Evolutionary conservation across 768 basidiomycete species (phyloP).

Genomic region (Aureoboletus auriporus): DNA sequence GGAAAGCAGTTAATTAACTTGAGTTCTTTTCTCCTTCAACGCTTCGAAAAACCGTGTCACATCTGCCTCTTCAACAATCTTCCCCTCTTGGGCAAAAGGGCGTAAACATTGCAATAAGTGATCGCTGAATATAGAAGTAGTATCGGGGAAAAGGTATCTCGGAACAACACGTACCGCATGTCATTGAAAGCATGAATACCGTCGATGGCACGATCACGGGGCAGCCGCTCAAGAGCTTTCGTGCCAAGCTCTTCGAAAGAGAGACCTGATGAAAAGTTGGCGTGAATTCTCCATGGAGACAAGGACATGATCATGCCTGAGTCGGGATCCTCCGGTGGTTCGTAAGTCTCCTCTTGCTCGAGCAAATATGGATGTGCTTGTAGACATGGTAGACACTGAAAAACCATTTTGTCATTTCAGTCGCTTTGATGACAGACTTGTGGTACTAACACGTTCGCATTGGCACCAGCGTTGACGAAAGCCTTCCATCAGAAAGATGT

Average conservation of each 20-base stretch:
- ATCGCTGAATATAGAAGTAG: slow-evolving; percentile 43
- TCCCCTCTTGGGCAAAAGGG: slow-evolving; percentile 76
- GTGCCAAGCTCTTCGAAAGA: slow-evolving; percentile 82
- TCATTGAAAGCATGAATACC: slow-evolving; percentile 81
- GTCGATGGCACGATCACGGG: slow-evolving; percentile 78
- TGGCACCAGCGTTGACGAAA: slow-evolving; percentile 80
- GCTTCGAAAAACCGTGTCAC: slow-evolving; percentile 64
- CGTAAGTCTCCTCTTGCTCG: slow-evolving; percentile 79
- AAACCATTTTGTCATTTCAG: neutral
- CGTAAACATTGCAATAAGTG: slow-evolving; percentile 66
- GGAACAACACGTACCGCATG: slow-evolving; percentile 56
- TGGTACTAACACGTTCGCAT: slow-evolving; percentile 50
- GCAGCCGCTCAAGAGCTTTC: slow-evolving; percentile 68
- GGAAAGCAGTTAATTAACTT: slow-evolving; percentile 1
- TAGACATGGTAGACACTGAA: slow-evolving; percentile 58
- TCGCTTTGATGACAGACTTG: neutral
- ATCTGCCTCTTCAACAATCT: slow-evolving; percentile 69
- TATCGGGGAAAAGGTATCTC: neutral
- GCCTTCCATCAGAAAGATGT: slow-evolving; percentile 70
- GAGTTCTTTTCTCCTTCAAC: slow-evolving; percentile 33
- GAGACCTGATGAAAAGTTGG: slow-evolving; percentile 42
- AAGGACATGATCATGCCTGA: slow-evolving; percentile 43
- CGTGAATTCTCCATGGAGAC: neutral
- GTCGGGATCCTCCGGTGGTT: slow-evolving; percentile 84
- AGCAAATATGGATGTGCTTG: slow-evolving; percentile 56